These are phyloP conservation scores for Kickxella alabastrina DNA, from an alignment of 192 early-diverging fungal species.

Conservation along the genomic window DNA sequence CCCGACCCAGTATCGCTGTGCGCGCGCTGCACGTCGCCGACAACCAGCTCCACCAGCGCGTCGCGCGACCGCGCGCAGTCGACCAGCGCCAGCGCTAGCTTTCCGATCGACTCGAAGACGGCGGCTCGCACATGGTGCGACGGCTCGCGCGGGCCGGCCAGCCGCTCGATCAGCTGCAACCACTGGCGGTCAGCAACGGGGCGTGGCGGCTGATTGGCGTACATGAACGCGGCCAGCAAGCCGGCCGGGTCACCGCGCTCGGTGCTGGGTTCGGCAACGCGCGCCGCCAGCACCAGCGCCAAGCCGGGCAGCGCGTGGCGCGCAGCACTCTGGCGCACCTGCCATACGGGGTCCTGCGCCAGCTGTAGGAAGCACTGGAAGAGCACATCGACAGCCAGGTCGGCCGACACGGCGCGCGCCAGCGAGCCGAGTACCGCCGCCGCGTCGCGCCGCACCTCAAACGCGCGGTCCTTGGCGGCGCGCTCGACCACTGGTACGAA, in stretches of 20 bases:
- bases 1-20: conserved; percentile 13
- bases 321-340: conserved; percentile 49
- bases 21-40: conserved; percentile 33
- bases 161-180: conserved; percentile 41
- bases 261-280: conserved; percentile 1
- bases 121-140: conserved; percentile 49
- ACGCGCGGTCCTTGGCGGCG: conserved; percentile 28
- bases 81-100: conserved; percentile 38
- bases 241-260: not conserved
- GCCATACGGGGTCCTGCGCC: conserved; percentile 46
- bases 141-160: conserved; percentile 46
- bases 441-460: conserved; percentile 52
- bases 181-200: conserved; percentile 40
- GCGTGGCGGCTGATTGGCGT: conserved; percentile 28
- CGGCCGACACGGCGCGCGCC: conserved; percentile 42
- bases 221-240: conserved; percentile 9
- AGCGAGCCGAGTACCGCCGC: conserved; percentile 47
- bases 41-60: conserved; percentile 22
- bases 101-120: conserved; percentile 46
- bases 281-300: conserved; percentile 38
- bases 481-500: conserved; percentile 52
- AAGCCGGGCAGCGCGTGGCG: conserved; percentile 46
- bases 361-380: conserved; percentile 40
- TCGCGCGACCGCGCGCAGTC: conserved; percentile 44
- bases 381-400: conserved; percentile 43